phyloP scores from a whole-genome alignment of 2,329 filamentous ascomycete genomes.

The Myriangium duriaei region DNA sequence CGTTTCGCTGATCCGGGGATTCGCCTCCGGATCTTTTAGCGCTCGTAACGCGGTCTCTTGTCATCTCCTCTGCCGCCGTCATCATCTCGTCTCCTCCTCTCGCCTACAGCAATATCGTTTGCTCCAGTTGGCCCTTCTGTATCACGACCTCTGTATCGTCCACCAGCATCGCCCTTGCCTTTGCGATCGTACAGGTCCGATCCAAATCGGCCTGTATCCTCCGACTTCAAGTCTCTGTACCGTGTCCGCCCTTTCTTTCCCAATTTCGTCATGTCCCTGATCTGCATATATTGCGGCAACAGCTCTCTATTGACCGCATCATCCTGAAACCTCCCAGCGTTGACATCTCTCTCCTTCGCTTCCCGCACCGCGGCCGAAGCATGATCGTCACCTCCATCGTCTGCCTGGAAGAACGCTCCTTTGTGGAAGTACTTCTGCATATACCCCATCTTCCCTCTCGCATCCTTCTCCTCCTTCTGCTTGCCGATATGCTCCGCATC shows the following conservation, averaged over 20 bases:
- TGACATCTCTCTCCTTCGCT: conserved; percentile 68
- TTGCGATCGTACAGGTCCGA: conserved; percentile 42
- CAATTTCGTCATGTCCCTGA: conserved; percentile 84
- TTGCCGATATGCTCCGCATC: conserved; percentile 64
- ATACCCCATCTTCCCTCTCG: conserved; percentile 68
- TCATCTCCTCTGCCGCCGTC: conserved; percentile 29
- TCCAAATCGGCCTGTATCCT: conserved; percentile 87
- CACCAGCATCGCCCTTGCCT: conserved; percentile 39
- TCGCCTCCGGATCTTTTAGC: too few species aligned
- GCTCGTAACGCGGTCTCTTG: conserved; percentile 32
- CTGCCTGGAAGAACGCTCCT: conserved; percentile 87
- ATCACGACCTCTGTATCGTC: conserved; percentile 46
- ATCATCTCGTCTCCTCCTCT: conserved; percentile 38
- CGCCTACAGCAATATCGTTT: conserved; percentile 58
- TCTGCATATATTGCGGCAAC: conserved; percentile 81
- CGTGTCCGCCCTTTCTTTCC: conserved; percentile 84
- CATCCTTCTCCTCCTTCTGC: conserved; percentile 64
- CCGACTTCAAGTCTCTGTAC: conserved; percentile 75
- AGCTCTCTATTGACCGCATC: conserved; percentile 71
- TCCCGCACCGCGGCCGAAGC: conserved; percentile 62
- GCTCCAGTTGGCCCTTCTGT: conserved; percentile 48
- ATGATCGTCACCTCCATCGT: conserved; percentile 31
- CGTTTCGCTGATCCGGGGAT: too few species aligned
- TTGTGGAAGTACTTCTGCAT: conserved; percentile 97
- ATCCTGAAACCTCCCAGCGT: conserved; percentile 72